phyloP scores from a whole-genome alignment of 495 filamentous ascomycete species.

The Apodospora peruviana region DNA sequence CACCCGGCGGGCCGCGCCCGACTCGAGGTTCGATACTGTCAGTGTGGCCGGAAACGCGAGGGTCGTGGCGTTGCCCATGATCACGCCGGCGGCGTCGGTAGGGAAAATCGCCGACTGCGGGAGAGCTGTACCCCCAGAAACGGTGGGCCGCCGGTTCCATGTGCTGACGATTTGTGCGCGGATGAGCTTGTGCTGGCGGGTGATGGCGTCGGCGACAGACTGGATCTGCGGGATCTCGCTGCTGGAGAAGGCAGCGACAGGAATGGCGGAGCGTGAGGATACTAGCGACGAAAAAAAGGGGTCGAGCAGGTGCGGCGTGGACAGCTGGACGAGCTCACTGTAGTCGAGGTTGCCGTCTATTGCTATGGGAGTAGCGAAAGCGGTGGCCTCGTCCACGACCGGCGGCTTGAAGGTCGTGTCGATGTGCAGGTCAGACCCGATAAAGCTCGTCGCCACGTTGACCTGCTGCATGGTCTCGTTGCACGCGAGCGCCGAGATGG shows the following conservation, averaged over 20 bases:
- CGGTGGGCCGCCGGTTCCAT: slow-evolving; percentile 12
- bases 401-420: slow-evolving; percentile 11
- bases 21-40: slow-evolving; percentile 9
- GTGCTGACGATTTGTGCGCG: slow-evolving; percentile 18
- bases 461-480: slow-evolving; percentile 21
- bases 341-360: slow-evolving; percentile 14
- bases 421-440: slow-evolving; percentile 15
- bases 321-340: slow-evolving; percentile 7
- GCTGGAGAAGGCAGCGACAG: slow-evolving; percentile 5
- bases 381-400: slow-evolving; percentile 10
- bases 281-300: slow-evolving; percentile 20
- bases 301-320: slow-evolving; percentile 14
- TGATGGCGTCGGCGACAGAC: slow-evolving; percentile 31
- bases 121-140: not conserved
- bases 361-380: not conserved
- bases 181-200: slow-evolving; percentile 38
- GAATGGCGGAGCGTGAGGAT: slow-evolving; percentile 14
- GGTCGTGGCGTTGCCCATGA: slow-evolving; percentile 11
- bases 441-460: slow-evolving; percentile 9
- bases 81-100: not conserved
- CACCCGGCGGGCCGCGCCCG: slow-evolving; percentile 13
- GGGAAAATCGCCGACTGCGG: not conserved
- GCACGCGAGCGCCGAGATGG: slow-evolving; percentile 15
- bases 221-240: not conserved
- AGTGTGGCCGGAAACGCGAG: slow-evolving; percentile 9